These are phyloP conservation scores for Pestalotiopsis sp. DNA, from an alignment of 2,329 filamentous ascomycete species.

Conservation along the genomic window DNA sequence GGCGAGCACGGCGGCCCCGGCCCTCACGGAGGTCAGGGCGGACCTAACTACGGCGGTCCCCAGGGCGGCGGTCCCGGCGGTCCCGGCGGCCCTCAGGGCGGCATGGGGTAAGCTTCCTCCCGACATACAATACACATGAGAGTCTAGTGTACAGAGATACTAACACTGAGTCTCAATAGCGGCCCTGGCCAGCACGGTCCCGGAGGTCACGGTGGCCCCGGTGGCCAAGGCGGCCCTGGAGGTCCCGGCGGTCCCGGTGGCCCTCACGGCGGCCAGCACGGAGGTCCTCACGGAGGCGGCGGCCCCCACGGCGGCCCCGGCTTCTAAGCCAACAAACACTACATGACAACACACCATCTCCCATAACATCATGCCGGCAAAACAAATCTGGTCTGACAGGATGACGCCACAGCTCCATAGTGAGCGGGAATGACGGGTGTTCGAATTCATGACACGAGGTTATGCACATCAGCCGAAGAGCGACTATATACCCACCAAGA, in stretches of 20 bases:
- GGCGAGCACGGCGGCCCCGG: background rate
- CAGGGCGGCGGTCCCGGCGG: slow-evolving; percentile 4
- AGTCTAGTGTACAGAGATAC: too few species aligned
- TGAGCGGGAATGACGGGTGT: background rate
- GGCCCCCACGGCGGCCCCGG: background rate
- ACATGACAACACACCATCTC: background rate
- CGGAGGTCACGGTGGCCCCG: background rate
- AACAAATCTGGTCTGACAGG: background rate
- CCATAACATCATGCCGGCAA: background rate
- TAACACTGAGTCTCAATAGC: background rate
- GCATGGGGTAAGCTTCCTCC: too few species aligned
- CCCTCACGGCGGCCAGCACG: background rate
- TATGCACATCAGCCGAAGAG: background rate
- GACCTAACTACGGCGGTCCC: background rate
- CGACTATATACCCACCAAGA: background rate
- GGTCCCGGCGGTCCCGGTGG: slow-evolving; percentile 2
- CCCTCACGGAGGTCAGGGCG: background rate
- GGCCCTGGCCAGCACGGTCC: background rate
- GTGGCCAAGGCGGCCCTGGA: slow-evolving; percentile 3
- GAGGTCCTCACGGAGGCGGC: slow-evolving; percentile 4
- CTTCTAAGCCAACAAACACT: background rate
- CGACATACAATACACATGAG: too few species aligned
- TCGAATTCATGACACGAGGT: background rate
- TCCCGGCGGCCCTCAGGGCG: too few species aligned
- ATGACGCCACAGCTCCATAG: background rate